These are phyloP conservation scores for Vigna angularis DNA, from an alignment of 306 rosid genomes.

Conservation along the genomic window DNA sequence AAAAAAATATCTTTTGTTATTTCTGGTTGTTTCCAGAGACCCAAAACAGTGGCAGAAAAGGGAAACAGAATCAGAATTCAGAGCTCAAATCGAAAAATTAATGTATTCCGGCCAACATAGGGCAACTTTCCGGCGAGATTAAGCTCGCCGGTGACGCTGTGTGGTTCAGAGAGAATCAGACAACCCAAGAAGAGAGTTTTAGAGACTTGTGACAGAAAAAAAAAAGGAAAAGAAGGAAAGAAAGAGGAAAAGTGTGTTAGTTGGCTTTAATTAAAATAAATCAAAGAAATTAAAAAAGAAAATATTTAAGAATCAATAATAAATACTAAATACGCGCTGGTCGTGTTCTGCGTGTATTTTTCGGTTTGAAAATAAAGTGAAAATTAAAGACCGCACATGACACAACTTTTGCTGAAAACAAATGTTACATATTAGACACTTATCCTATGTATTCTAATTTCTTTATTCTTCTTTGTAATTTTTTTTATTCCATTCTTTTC, in stretches of 20 bases:
- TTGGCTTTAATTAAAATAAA: conserved; percentile 43
- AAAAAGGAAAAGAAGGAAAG: background rate
- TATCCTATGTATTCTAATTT: background rate
- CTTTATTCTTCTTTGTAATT: background rate
- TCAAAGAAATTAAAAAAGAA: background rate
- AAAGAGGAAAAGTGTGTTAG: conserved; percentile 40
- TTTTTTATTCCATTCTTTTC: background rate
- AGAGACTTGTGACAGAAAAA: conserved; percentile 29
- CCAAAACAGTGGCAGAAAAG: background rate
- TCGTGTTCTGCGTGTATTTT: conserved; percentile 14
- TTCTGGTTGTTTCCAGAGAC: conserved; percentile 27
- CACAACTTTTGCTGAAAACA: conserved; percentile 8
- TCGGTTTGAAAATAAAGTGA: conserved; percentile 1
- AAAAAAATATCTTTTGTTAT: background rate
- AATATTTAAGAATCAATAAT: background rate
- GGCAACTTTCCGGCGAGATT: conserved; percentile 55
- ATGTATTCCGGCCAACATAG: conserved; percentile 31
- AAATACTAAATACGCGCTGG: conserved; percentile 47
- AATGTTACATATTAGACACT: background rate
- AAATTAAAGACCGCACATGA: conserved; percentile 4
- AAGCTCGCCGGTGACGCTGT: conserved; percentile 58
- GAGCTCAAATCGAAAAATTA: conserved; percentile 26
- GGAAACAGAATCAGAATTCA: conserved; percentile 13
- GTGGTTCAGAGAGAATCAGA: conserved; percentile 47
- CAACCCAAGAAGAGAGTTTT: conserved; percentile 37